Base-by-base conservation (phyloP, 768 basidiomycete genomes). In the Holtermanniella nyarrowii region DNA sequence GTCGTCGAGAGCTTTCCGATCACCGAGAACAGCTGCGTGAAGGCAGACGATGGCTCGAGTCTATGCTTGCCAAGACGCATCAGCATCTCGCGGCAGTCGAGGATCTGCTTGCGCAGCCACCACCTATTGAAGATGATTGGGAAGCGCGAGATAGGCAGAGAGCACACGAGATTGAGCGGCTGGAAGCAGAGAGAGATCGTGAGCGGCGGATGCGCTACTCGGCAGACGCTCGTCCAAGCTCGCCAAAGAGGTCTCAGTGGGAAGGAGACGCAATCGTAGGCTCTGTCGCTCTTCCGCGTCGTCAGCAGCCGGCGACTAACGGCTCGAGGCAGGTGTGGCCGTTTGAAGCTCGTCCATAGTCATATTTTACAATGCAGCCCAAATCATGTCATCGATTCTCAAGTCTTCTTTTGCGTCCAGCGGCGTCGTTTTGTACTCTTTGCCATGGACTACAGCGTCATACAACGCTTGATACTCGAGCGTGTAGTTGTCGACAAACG, bases 21-120 rank as follows among this genome's bases (percentile, higher is more conserved):
- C 70, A 71, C 42, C 63, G 67, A 7, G 70, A 71, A 43, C 62
- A 66, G 45, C 59, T 71, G 3, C 50, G 68, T 18, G 68, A 71
- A 39, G 68, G 68, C 52, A 68, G 66, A 46, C 44, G 57, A 44
- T 71, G 70, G 70, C 51, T 71, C 12, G 70, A 71, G 24, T 55
- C 48, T 21, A 69, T 63, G 58, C 44, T 71, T 25, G 23, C 56
- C 26, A 63, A 62, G 50, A 69, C 68, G 16, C 68, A 71, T 22
- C 59, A 63, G 44, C 52, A 69, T 46, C 43, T 71, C 10, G 53
- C 58, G 18, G 59, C 61, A 59, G 61, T 71, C 5, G 68, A 71
- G 41, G 69, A 68, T 40, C 62, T 62, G 50, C 56, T 71, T 52
- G 61, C 63, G 10, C 47, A 59, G 14, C 49, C 66, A 13, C 52